Evolutionary conservation across 1,139 yeast genomes (phyloP), one percentile per base, ranked within the genome.

Genomic region (Protomyces inundatus): DNA sequence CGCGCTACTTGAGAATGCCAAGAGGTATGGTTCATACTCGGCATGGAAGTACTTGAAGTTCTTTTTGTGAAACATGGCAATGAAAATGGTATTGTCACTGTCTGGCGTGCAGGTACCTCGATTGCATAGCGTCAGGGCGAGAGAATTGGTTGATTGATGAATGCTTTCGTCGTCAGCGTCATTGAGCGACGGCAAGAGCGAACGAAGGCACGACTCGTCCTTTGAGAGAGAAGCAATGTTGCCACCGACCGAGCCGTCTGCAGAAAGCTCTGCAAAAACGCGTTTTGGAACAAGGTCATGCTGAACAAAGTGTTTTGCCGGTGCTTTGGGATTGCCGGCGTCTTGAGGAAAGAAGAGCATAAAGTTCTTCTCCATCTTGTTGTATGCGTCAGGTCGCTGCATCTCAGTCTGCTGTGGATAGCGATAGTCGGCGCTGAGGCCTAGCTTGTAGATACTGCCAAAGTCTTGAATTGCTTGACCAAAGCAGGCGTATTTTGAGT

Each of bases 391-490:
- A 6, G 62, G 62, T 9, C 62, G 50, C 39, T 58, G 62, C 10
- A 58, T 58, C 36, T 58, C 62, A 6, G 48, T 45, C 16, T 54
- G 55, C 36, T 52, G 9, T 6, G 23, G n/a, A 36, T 37, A 48
- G 9, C 14, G 37, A 23, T 51, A 16, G 6, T 23, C 30, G 32
- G 16, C 32, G 14, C 14, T 14, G 42, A 39, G 6, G 23, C 30
- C 48, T 10, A 42, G 23, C 6, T 23, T 5, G 12, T n/a, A 42
- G 32, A 42, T 30, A 4, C 40, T 36, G 9, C 45, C 10, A 16
- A 58, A 52, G 45, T 58, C 62, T 50, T 58, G 62, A 9, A 58
- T 35, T n/a, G 34, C 53, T 23, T 58, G 62, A 6, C 62, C 62
- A 34, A 52, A 58, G 36, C 62, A 58, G 6, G 62, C 53, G 23